These are phyloP conservation scores for Erysimum cheiri DNA, from an alignment of 441 rosid species.

Conservation along the genomic window DNA sequence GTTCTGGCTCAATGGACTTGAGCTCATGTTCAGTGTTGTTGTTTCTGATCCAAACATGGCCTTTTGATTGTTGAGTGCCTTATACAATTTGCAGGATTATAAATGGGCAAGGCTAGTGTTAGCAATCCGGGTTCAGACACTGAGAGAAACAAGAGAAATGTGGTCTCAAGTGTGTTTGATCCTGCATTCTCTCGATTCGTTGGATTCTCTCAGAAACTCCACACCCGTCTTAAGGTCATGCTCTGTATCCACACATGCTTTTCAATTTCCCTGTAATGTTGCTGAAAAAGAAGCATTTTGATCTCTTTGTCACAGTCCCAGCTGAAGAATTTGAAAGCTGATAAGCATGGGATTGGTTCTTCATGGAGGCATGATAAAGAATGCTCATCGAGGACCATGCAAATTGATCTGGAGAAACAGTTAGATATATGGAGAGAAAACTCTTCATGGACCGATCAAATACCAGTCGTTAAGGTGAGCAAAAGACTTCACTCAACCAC, in stretches of 20 bases:
- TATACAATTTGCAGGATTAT: constrained; percentile 6
- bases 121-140: constrained; percentile 32
- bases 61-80: constrained; percentile 7
- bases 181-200: constrained; percentile 57
- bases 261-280: constrained; percentile 3
- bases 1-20: background rate
- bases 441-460: constrained; percentile 67
- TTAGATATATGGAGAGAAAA: constrained; percentile 79
- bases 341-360: constrained; percentile 38
- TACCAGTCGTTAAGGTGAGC: constrained; percentile 69
- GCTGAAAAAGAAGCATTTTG: constrained; percentile 7
- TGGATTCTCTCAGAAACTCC: constrained; percentile 53
- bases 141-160: constrained; percentile 41
- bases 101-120: constrained; percentile 33
- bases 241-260: background rate
- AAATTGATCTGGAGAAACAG: constrained; percentile 65
- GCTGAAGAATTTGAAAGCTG: constrained; percentile 35
- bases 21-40: constrained; percentile 27
- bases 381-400: constrained; percentile 19
- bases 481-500: background rate
- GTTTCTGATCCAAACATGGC: constrained; percentile 14
- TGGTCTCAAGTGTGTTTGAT: constrained; percentile 55
- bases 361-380: constrained; percentile 40
- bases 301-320: constrained; percentile 40
- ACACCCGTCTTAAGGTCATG: constrained; percentile 58